Base-by-base conservation (phyloP, 352 stramenopile species). In the Globisporangium paroecandrum region DNA sequence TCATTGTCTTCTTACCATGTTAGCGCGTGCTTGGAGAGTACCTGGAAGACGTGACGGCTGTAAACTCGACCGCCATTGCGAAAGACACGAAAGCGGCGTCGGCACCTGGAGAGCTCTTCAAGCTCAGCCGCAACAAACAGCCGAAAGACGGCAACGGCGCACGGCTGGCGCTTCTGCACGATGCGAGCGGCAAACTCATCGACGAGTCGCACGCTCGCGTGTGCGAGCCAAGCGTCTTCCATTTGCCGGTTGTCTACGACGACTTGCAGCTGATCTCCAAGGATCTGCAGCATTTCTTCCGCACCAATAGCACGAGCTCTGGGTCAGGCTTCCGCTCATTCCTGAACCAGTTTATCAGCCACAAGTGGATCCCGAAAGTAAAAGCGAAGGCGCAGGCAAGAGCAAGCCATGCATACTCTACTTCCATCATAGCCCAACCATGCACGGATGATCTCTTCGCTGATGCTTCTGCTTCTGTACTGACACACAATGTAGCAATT, bases 311-410 rank as follows among this genome's bases (percentile, higher is more conserved):
- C 24, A 55, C 66, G 6, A 68, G 73, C 15, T 73, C 74, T 1
- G 70, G 72, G 0, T 78, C 78, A 0, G 71, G 71, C 2, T 87
- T 90, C 27, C 53, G 68, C 18, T 69, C 78, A 18, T 93, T 92
- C 56, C 66, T 93, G 22, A 87, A 79, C 46, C 77, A 75, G 8
- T 95, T 93, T 51, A 82, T 91, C 34, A 72, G 71, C 2, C 70
- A 79, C n/a, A 88, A 89, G 58, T 95, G 87, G 87, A 82, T 93
- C 61, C 81, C 83, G 22, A 90, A 89, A 56, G 77, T 95, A 43
- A 88, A 91, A 62, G 55, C 69, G 4, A 89, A 91, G 47, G 85
- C 87, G 0, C 80, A 86, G 69, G 71, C 75, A 51, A 10, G 36
- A 18, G 29, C 9, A 12, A 27, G 15, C 38, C 18, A 15, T 18